These are phyloP conservation scores for Aspergillus floridensis DNA, from an alignment of 2,329 filamentous ascomycete species.

Conservation along the genomic window DNA sequence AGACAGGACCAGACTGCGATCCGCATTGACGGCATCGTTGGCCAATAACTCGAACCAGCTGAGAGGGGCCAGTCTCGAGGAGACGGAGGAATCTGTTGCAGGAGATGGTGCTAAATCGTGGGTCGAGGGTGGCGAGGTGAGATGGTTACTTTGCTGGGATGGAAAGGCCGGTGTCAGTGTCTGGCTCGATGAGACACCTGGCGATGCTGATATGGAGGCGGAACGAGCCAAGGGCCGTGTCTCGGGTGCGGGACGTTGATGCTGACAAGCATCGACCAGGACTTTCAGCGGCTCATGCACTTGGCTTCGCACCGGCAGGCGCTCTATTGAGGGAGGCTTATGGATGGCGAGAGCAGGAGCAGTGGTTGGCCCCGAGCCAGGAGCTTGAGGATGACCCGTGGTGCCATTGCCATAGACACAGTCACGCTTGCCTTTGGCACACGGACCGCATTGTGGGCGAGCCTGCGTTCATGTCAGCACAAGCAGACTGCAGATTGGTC, in stretches of 20 bases:
- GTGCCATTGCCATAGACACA: slow-evolving; percentile 20
- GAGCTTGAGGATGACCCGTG: background rate
- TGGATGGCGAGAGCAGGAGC: background rate
- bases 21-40: slow-evolving; percentile 20
- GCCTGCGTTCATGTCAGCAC: slow-evolving; percentile 9
- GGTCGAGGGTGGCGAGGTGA: slow-evolving; percentile 4
- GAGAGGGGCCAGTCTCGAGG: slow-evolving; percentile 44
- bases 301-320: background rate
- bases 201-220: slow-evolving; percentile 5
- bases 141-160: slow-evolving; percentile 1
- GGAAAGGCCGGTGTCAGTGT: slow-evolving; percentile 1
- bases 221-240: slow-evolving; percentile 6
- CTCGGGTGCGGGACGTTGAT: slow-evolving; percentile 15
- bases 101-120: slow-evolving; percentile 21
- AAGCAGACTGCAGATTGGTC: background rate
- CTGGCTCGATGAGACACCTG: background rate
- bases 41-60: slow-evolving; percentile 48
- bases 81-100: slow-evolving; percentile 36
- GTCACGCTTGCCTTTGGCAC: slow-evolving; percentile 26
- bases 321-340: background rate
- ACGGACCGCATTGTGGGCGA: slow-evolving; percentile 28
- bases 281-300: slow-evolving; percentile 19
- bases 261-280: slow-evolving; percentile 22
- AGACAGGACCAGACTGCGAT: slow-evolving; percentile 15
- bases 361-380: background rate